Percentiles rank a stretch among this genome's conserved stretches.
These are phyloP conservation scores for Arabidopsis hybrid DNA, from an alignment of 441 rosid genomes.

Conservation along the genomic window DNA sequence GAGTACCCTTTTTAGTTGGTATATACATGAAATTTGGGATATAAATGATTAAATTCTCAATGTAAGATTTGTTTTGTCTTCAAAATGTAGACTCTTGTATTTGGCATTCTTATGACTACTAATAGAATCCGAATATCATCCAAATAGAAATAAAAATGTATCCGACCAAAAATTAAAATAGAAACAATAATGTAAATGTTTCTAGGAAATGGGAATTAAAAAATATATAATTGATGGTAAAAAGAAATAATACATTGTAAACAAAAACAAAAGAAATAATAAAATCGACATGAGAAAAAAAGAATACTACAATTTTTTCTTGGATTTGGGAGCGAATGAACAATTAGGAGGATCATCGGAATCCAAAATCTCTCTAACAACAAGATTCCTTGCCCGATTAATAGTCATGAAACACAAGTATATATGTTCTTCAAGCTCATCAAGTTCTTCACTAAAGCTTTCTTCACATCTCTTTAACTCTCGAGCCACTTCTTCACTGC, in stretches of 20 bases:
- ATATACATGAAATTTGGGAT: too few species aligned
- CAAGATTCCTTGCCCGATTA: constrained; percentile 72
- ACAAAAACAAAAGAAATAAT: not conserved
- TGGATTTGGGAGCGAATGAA: constrained; percentile 35
- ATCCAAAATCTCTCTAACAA: constrained; percentile 55
- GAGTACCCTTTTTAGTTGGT: too few species aligned
- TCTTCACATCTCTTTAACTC: constrained; percentile 54
- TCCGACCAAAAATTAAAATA: too few species aligned
- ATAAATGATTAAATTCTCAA: too few species aligned
- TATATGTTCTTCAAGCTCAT: constrained; percentile 81
- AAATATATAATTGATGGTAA: not conserved
- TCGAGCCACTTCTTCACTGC: constrained; percentile 55
- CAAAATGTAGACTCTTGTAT: too few species aligned
- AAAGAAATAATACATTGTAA: not conserved
- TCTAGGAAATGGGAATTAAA: not conserved
- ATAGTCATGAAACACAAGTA: constrained; percentile 82
- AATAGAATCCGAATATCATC: too few species aligned
- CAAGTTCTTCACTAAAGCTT: constrained; percentile 63
- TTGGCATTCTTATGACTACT: too few species aligned
- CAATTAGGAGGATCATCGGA: constrained; percentile 42
- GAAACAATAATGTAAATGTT: too few species aligned
- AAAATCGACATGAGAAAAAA: not conserved
- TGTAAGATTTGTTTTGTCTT: too few species aligned
- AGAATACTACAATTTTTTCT: constrained; percentile 14
- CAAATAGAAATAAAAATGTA: too few species aligned